Base-by-base conservation (phyloP, 441 rosid species). In the Populus hybrid region DNA sequence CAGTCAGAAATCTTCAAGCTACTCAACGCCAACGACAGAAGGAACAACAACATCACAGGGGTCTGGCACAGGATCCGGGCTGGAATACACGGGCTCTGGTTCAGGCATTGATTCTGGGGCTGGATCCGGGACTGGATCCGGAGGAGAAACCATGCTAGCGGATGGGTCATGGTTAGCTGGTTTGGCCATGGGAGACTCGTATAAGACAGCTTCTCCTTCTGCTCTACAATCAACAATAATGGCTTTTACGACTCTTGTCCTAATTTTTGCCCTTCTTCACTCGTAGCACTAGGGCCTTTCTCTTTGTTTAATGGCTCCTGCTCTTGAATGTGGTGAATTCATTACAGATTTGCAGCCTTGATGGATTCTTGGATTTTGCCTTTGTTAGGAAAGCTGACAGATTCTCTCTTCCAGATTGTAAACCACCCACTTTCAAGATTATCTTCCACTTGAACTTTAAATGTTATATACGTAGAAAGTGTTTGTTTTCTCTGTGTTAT, bases 161-260 rank as follows among this genome's bases (percentile, higher is more conserved):
- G 98, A 95, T 34, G 97, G 94, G 23, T 88, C 98, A 14, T 95
- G 95, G 93, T 76, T 95, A 82, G 98, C 96, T 68, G 96, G 98
- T 73, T 83, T 95, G 78, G 98, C 98, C 75, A 89, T 93, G 95
- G 98, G 98, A 68, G 90, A 84, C 42, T 88, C 98, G 0, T 38
- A 81, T 34, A 85, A 86, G 83, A 35, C 83, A 57, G 79, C 84
- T 9, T 74, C 83, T 50, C 81, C 84, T 9, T n/a, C 78, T 69
- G 74, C 74, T 61, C 73, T 78, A 1, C 76, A 78, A 57, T 71
- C 46, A 53, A 53, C 78, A 61, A 30, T 81, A 9, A 21, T 78
- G n/a, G 86, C 82, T 34, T 79, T 72, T 21, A 53, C 81, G 38
- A 26, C 77, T 59, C 21, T 86, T 1, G 53, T 69, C n/a, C 70